These are phyloP conservation scores for Lentinula boryana DNA, from an alignment of 768 basidiomycete genomes.

Conservation along the genomic window DNA sequence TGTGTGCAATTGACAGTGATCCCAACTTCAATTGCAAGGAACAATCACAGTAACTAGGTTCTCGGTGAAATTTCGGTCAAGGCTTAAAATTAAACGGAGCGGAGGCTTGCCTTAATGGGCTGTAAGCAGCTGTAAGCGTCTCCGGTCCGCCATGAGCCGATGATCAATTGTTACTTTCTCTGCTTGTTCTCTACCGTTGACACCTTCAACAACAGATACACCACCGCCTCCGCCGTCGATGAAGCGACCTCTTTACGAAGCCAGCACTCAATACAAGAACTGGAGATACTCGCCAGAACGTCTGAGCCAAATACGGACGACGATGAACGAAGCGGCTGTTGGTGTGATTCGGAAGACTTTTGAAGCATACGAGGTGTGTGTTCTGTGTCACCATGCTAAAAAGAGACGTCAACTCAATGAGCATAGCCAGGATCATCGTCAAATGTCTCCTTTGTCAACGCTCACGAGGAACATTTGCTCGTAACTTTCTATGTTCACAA, in stretches of 20 bases:
- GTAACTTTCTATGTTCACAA: slow-evolving; percentile 87
- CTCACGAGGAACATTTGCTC: slow-evolving; percentile 82
- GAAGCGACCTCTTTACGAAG: slow-evolving; percentile 58
- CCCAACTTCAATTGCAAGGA: not conserved
- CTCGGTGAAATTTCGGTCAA: not conserved
- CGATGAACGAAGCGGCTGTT: slow-evolving; percentile 74
- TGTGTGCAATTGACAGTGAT: not conserved
- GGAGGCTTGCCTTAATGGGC: not conserved
- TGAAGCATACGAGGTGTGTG: slow-evolving; percentile 69
- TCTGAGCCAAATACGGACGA: slow-evolving; percentile 51
- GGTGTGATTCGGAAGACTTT: slow-evolving; percentile 71
- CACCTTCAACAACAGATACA: not conserved
- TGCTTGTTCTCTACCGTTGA: not conserved
- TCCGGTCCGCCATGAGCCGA: not conserved
- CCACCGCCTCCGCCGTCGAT: not conserved
- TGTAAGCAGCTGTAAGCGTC: not conserved
- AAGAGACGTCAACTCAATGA: slow-evolving; percentile 8
- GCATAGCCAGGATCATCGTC: slow-evolving; percentile 66
- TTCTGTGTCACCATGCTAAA: slow-evolving; percentile 6
- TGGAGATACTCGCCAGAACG: slow-evolving; percentile 83
- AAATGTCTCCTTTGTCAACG: slow-evolving; percentile 65
- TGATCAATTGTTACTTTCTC: not conserved
- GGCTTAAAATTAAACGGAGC: not conserved
- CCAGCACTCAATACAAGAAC: slow-evolving; percentile 75
- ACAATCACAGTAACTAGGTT: not conserved